phyloP scores from a whole-genome alignment of 2,329 filamentous ascomycete species.

The Leptographium procerum region DNA sequence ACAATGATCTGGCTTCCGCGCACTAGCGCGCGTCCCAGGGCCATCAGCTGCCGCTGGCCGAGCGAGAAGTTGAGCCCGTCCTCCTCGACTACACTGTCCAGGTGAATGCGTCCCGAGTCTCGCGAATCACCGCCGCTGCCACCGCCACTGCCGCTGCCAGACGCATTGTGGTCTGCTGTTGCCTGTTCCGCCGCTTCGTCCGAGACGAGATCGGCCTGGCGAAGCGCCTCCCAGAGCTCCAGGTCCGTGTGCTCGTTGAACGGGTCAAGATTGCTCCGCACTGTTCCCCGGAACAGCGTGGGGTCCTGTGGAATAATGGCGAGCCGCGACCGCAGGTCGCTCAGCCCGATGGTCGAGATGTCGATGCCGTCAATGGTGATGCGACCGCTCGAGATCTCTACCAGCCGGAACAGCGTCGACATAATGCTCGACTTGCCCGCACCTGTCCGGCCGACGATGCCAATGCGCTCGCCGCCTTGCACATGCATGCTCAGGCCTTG shows the following conservation, averaged over 20 bases:
- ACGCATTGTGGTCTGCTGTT: conserved; percentile 1
- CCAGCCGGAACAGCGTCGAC: conserved; percentile 68
- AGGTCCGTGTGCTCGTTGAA: conserved; percentile 69
- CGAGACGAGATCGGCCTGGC: conserved; percentile 59
- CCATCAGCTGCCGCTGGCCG: conserved; percentile 91
- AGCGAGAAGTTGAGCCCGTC: conserved; percentile 94
- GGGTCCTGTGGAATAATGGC: conserved; percentile 80
- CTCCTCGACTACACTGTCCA: conserved; percentile 81
- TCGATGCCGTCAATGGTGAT: conserved; percentile 57
- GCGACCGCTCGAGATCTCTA: conserved; percentile 50
- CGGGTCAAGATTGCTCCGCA: conserved; percentile 69
- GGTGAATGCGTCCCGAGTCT: conserved; percentile 48
- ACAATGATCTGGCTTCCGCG: conserved; percentile 84
- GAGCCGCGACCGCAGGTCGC: conserved; percentile 63
- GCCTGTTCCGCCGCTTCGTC: conserved; percentile 25
- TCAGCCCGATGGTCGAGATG: conserved; percentile 62
- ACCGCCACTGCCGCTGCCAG: neutral
- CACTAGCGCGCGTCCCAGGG: conserved; percentile 80
- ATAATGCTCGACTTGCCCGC: conserved; percentile 79
- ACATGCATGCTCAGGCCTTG: conserved; percentile 62
- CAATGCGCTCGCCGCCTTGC: conserved; percentile 64
- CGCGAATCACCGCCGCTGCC: neutral
- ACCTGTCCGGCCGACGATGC: conserved; percentile 70
- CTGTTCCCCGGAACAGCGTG: conserved; percentile 70
- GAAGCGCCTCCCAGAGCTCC: conserved; percentile 65